A percentile compares a stretch with the other conserved stretches of the same genome.
Conservation (phyloP, 176 grass and related monocot species). For the Hordeum vulgare region DNA sequence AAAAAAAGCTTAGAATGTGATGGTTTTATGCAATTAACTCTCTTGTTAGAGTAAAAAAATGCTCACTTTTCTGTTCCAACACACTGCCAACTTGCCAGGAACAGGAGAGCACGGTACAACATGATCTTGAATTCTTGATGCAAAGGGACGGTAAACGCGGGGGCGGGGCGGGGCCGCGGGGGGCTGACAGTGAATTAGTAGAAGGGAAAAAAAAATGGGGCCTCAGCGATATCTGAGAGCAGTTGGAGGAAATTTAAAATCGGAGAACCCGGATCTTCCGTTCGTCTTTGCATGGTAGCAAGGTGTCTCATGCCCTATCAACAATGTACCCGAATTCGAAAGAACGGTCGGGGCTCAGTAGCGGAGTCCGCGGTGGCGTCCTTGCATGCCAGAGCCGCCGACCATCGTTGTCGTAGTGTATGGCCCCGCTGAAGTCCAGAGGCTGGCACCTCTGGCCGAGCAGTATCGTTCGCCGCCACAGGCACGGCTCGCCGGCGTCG, state of each 20-base stretch:
- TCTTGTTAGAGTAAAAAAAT: background rate
- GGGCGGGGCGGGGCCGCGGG: no score
- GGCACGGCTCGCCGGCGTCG: conserved; percentile 7
- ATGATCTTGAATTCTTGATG: no score
- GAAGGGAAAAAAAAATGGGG: background rate
- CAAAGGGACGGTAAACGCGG: background rate
- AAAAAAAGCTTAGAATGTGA: no score
- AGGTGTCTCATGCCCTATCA: conserved; percentile 2
- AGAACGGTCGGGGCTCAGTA: conserved; percentile 5
- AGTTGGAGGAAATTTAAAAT: background rate
- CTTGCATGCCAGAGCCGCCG: conserved; percentile 23
- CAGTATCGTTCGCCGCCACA: conserved; percentile 59
- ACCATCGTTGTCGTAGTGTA: conserved; percentile 59
- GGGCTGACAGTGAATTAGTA: background rate
- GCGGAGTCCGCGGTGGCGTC: conserved; percentile 8
- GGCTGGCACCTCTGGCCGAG: conserved; percentile 56
- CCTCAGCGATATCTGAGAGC: background rate
- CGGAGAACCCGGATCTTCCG: background rate
- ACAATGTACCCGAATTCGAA: conserved; percentile 3
- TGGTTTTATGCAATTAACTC: background rate
- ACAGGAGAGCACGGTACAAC: background rate
- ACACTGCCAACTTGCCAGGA: background rate
- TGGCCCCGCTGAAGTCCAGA: conserved; percentile 47
- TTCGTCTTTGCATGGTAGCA: background rate
- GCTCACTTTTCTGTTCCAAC: background rate